phyloP scores from a whole-genome alignment of 805 yeast genomes.

The Candida corydali region DNA sequence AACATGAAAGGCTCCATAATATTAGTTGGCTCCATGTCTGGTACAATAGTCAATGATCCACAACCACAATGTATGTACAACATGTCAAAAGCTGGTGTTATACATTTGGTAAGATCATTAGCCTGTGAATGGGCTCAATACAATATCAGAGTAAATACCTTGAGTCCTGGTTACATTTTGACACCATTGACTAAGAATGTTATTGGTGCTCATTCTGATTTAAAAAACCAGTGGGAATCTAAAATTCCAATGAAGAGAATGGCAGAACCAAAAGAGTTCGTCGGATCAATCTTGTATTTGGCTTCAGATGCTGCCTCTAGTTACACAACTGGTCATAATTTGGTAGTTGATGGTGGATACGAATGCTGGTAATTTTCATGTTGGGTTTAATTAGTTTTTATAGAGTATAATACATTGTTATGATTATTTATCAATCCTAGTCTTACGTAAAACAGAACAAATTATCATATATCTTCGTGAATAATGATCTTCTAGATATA shows the following conservation, averaged over 20 bases:
- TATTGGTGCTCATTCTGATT: slow-evolving; percentile 51
- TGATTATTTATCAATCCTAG: too few relatives aligned
- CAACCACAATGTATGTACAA: slow-evolving; percentile 79
- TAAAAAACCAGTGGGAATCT: slow-evolving; percentile 70
- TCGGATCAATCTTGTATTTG: slow-evolving; percentile 71
- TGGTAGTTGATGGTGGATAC: slow-evolving; percentile 85
- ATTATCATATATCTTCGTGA: too few relatives aligned
- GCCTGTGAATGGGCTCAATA: slow-evolving; percentile 82
- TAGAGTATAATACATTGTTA: too few relatives aligned
- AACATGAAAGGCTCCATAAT: slow-evolving; percentile 58
- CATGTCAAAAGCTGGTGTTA: slow-evolving; percentile 84
- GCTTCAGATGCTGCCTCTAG: slow-evolving; percentile 67
- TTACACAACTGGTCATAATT: slow-evolving; percentile 80
- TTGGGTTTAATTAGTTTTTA: background rate
- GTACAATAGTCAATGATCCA: slow-evolving; percentile 72
- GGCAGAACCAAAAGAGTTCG: slow-evolving; percentile 83
- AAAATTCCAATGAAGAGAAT: slow-evolving; percentile 74
- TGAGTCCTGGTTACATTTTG: slow-evolving; percentile 77
- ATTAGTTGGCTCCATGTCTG: slow-evolving; percentile 77
- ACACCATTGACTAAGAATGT: slow-evolving; percentile 77
- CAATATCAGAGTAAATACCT: slow-evolving; percentile 70
- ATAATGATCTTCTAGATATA: too few relatives aligned
- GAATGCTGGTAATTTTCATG: slow-evolving; percentile 80
- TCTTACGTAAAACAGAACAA: too few relatives aligned
- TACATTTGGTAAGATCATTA: slow-evolving; percentile 69